Evolutionary conservation across 345 rosid genomes (phyloP).

Genomic region (Eucalyptus erythrocorys): DNA sequence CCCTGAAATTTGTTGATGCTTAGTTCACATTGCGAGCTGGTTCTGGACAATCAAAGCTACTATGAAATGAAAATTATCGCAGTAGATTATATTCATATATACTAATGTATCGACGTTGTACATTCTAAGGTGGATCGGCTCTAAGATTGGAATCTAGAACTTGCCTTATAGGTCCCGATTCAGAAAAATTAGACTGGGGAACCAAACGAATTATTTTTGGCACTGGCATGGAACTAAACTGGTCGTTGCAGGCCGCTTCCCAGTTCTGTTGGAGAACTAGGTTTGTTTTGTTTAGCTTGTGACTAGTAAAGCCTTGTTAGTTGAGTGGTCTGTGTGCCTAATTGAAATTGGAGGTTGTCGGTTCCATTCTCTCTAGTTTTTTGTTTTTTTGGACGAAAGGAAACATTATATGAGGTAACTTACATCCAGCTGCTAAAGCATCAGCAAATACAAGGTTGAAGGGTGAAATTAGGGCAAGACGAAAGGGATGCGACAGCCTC

Average conservation of each 20-base stretch:
- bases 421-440: too few relatives aligned
- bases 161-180: neutral
- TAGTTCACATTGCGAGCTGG: neutral
- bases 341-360: neutral
- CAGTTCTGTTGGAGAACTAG: neutral
- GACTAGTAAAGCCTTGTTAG: neutral
- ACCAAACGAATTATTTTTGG: neutral
- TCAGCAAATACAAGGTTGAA: too few relatives aligned
- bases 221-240: neutral
- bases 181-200: neutral
- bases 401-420: too few relatives aligned
- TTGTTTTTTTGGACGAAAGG: too few relatives aligned
- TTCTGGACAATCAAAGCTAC: neutral
- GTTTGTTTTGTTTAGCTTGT: neutral
- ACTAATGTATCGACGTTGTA: neutral
- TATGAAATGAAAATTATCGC: neutral
- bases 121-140: neutral
- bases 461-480: too few relatives aligned
- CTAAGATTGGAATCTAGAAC: neutral
- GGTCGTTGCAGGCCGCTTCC: neutral
- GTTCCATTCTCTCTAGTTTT: neutral
- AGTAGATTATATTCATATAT: neutral
- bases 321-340: neutral
- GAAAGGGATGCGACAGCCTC: too few relatives aligned
- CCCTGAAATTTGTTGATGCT: neutral